Evolutionary conservation across 352 stramenopile species (phyloP), one percentile per base, ranked within the genome.

Genomic region (Phytophthora cryptogea): DNA sequence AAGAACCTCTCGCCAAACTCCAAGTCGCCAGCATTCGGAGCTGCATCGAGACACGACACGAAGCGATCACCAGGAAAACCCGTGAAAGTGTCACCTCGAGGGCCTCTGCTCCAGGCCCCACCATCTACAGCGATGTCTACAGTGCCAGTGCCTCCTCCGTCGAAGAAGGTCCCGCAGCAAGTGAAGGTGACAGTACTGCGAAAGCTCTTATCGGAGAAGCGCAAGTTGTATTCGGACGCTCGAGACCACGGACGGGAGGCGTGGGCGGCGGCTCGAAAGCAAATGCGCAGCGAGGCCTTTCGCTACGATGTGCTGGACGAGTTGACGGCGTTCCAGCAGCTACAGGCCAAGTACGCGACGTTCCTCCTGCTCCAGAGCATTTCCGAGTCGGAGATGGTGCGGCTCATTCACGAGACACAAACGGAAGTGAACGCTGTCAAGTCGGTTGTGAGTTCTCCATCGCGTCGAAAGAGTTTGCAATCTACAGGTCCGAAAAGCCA

Each of bases 281-380:
- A 87, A 40, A 76, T 79, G 57, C 80, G 81, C 6, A 71, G 47
- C n/a, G 56, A 77, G 11, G 81, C 82, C 30, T 86, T 89, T 31
- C 70, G 75, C 28, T 90, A 90, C 67, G 82, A 90, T 32, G 80
- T 90, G 10, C 51, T 89, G 26, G 79, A 89, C 14, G 82, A 91
- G 32, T 48, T 93, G 37, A 72, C 72, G 1, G 76, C 74, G 7
- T 88, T 78, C 31, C 80, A 90, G 48, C 74, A 68, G 8, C 80
- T 93, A 26, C 68, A 87, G 46, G 75, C 74, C 28, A 74, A 86
- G 46, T 77, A 88, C 52, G 63, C 77, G 1, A 74, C 83, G 40
- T 91, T 93, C 43, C 63, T 93, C 14, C 45, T 93, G 41, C 67
- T 93, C 2, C 71, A 83, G 27, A 78, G 66, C 52, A 64, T 93